Conservation (phyloP, 768 basidiomycete species). For the Mycena vulgaris region DNA sequence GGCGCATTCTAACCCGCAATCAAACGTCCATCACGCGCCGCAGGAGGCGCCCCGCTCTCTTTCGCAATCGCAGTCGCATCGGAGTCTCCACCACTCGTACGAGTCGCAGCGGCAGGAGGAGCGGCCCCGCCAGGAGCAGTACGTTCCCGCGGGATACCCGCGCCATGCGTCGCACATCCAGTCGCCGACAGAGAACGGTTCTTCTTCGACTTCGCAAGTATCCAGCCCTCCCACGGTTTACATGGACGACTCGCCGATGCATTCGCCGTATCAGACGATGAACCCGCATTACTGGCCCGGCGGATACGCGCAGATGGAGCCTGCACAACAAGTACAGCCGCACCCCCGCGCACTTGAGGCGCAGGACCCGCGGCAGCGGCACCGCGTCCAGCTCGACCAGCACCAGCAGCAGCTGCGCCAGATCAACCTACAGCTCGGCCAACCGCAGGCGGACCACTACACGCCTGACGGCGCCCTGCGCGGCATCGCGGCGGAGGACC, state of each 20-base stretch:
- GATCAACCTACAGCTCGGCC: constrained; percentile 39
- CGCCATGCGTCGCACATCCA: constrained; percentile 11
- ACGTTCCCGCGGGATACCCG: constrained; percentile 13
- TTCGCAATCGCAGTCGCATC: constrained; percentile 33
- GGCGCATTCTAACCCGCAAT: constrained; percentile 17
- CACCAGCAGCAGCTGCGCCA: constrained; percentile 39
- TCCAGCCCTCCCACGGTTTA: constrained; percentile 3
- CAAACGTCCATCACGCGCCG: constrained; percentile 24
- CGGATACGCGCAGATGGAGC: constrained; percentile 31
- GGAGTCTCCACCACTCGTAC: constrained; percentile 31
- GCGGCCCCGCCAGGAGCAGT: constrained; percentile 10
- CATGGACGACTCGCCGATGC: constrained; percentile 30
- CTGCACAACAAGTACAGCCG: constrained; percentile 37
- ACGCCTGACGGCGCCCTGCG: constrained; percentile 62
- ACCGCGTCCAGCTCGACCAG: constrained; percentile 31
- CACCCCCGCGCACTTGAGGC: constrained; percentile 31
- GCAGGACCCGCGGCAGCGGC: constrained; percentile 39
- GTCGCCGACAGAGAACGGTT: constrained; percentile 12
- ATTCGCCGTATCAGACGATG: constrained; percentile 34
- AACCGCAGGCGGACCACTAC: constrained; percentile 55
- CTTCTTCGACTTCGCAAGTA: constrained; percentile 13
- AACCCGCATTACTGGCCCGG: constrained; percentile 36
- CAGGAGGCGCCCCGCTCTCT: constrained; percentile 25
- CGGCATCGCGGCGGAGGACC: constrained; percentile 68
- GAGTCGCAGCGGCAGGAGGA: constrained; percentile 21